phyloP scores from a whole-genome alignment of 2,329 filamentous ascomycete species.

The Chaetomiaceae sp. region DNA sequence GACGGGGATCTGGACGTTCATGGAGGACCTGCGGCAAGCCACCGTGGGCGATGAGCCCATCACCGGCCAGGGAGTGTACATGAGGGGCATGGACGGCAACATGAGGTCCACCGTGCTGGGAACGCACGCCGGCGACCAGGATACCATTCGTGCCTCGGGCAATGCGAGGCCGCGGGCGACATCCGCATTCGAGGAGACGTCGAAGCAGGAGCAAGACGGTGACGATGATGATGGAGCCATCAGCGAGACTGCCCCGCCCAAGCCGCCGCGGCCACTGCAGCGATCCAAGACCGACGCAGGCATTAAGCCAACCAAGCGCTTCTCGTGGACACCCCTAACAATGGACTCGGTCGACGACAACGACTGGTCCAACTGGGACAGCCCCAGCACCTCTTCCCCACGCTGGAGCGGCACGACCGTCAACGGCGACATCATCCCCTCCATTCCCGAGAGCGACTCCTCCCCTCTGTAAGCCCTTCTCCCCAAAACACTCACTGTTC shows the following conservation, averaged over 20 bases:
- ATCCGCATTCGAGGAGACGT: slow-evolving; percentile 35
- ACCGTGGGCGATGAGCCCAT: slow-evolving; percentile 91
- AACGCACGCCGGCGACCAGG: slow-evolving; percentile 32
- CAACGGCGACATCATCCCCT: slow-evolving; percentile 39
- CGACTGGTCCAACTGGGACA: slow-evolving; percentile 62
- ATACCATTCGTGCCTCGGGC: slow-evolving; percentile 41
- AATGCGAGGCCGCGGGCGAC: slow-evolving; percentile 37
- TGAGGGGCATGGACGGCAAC: slow-evolving; percentile 31
- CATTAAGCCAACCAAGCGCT: slow-evolving; percentile 45
- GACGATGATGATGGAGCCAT: slow-evolving; percentile 15
- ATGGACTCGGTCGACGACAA: slow-evolving; percentile 54
- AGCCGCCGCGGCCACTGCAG: slow-evolving; percentile 28
- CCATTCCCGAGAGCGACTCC: slow-evolving; percentile 41
- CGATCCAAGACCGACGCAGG: slow-evolving; percentile 29
- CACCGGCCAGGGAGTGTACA: slow-evolving; percentile 38
- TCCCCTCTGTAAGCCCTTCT: slow-evolving; percentile 43
- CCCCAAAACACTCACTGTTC: too few relatives aligned
- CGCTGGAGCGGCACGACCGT: slow-evolving; percentile 60
- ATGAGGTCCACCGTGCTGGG: slow-evolving; percentile 24
- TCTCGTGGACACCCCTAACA: slow-evolving; percentile 54
- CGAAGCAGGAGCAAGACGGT: background rate
- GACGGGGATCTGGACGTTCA: slow-evolving; percentile 85
- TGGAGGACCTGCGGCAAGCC: slow-evolving; percentile 90
- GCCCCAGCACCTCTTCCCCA: slow-evolving; percentile 46
- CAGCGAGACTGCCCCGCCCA: slow-evolving; percentile 22